These are phyloP conservation scores for Alternaria incomplexa DNA, from an alignment of 2,329 filamentous ascomycete species.

Conservation along the genomic window DNA sequence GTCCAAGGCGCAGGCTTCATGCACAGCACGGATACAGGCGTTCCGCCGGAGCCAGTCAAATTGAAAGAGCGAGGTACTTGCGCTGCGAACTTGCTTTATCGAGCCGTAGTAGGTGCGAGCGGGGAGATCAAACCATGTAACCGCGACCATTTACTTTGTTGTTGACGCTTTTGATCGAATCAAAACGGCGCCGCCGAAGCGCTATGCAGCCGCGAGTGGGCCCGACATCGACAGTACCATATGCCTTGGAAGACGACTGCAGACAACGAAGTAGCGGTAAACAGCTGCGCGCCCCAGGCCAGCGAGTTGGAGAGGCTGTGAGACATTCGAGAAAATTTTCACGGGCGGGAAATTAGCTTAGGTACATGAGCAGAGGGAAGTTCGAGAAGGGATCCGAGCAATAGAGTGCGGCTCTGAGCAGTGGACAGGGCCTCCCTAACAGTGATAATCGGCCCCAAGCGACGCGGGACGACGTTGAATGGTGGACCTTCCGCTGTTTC, in stretches of 20 bases:
- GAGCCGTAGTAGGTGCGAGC: constrained; percentile 29
- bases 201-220: constrained; percentile 39
- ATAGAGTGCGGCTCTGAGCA: constrained; percentile 44
- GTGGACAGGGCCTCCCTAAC: constrained; percentile 39
- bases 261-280: constrained; percentile 45
- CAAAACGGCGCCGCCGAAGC: constrained; percentile 30
- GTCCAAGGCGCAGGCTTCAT: constrained; percentile 36
- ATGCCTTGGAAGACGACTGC: constrained; percentile 22
- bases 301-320: constrained; percentile 34
- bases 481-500: constrained; percentile 35
- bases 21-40: constrained; percentile 43
- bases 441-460: constrained; percentile 18
- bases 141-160: constrained; percentile 38
- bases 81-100: constrained; percentile 38
- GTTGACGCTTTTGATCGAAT: constrained; percentile 41
- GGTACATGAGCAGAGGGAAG: constrained; percentile 30
- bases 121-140: constrained; percentile 42
- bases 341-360: constrained; percentile 44
- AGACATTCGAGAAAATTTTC: constrained; percentile 44
- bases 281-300: constrained; percentile 34
- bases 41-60: constrained; percentile 40
- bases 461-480: constrained; percentile 41
- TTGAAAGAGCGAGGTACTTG: constrained; percentile 18
- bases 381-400: constrained; percentile 39
- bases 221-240: constrained; percentile 25